Evolutionary conservation across 2,329 filamentous ascomycete species (phyloP).

Genomic region (Aureobasidium namibiae): DNA sequence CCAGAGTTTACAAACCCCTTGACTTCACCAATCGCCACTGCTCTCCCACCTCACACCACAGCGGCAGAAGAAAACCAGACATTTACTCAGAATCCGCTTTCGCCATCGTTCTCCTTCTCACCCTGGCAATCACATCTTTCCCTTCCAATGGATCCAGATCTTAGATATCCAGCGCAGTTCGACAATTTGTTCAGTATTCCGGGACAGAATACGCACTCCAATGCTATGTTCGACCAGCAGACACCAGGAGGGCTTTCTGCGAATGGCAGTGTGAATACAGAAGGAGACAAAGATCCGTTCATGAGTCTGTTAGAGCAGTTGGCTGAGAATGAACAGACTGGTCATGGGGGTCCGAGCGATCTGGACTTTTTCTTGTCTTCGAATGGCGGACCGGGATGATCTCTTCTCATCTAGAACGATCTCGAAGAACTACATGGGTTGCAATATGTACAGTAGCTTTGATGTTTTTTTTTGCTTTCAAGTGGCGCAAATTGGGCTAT

Average conservation of each 20-base stretch:
- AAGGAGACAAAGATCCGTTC: slow-evolving; percentile 69
- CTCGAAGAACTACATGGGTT: neutral
- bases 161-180: slow-evolving; percentile 12
- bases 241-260: slow-evolving; percentile 38
- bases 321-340: slow-evolving; percentile 65
- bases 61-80: slow-evolving; percentile 14
- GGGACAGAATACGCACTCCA: neutral
- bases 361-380: slow-evolving; percentile 65
- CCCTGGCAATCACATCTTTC: slow-evolving; percentile 17
- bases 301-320: slow-evolving; percentile 71
- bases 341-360: slow-evolving; percentile 60
- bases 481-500: neutral
- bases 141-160: slow-evolving; percentile 1
- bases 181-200: slow-evolving; percentile 19
- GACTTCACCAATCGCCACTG: slow-evolving; percentile 1
- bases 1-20: neutral
- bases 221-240: slow-evolving; percentile 29
- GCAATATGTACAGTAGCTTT: neutral
- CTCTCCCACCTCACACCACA: slow-evolving; percentile 1
- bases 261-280: slow-evolving; percentile 30
- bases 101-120: slow-evolving; percentile 32
- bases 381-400: neutral
- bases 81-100: slow-evolving; percentile 29
- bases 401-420: neutral
- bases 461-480: neutral